A percentile compares a stretch with the other conserved stretches of the same genome.
Evolutionary conservation across 768 basidiomycete species (phyloP).

Genomic region (Favolaschia claudopus): DNA sequence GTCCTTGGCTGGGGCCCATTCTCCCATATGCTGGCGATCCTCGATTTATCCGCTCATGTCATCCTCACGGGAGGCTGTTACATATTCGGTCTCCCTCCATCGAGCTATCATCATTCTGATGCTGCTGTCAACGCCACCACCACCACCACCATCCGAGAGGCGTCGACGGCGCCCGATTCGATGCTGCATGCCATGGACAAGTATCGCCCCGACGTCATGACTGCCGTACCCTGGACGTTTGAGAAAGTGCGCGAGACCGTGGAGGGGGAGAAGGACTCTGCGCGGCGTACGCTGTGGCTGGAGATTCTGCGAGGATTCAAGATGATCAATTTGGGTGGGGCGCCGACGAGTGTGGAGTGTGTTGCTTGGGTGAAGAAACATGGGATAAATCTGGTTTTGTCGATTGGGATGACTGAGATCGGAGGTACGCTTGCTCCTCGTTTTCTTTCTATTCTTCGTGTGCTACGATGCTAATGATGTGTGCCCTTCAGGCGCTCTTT

Average conservation of each 20-base stretch:
- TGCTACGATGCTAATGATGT: too few species aligned
- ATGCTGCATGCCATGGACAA: conserved; percentile 34
- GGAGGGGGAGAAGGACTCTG: conserved; percentile 26
- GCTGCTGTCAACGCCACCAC: conserved; percentile 5
- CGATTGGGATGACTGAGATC: conserved; percentile 46
- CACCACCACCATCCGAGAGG: too few species aligned
- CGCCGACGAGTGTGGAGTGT: conserved; percentile 36
- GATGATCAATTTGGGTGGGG: conserved; percentile 38
- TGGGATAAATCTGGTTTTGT: conserved; percentile 36
- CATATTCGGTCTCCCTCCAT: conserved; percentile 40
- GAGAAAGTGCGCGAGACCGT: conserved; percentile 38
- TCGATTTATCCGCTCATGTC: conserved; percentile 36
- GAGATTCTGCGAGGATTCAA: conserved; percentile 35
- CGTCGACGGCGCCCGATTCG: conserved; percentile 34
- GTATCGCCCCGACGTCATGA: conserved; percentile 33
- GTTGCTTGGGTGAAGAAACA: conserved; percentile 37
- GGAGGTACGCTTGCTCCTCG: conserved; percentile 31
- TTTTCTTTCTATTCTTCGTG: not conserved
- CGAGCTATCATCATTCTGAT: conserved; percentile 33
- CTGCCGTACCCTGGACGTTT: conserved; percentile 43
- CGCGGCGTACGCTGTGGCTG: conserved; percentile 26
- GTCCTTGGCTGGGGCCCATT: conserved; percentile 44
- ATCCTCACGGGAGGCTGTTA: conserved; percentile 41
- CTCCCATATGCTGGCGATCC: conserved; percentile 40
- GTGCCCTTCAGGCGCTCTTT: conserved; percentile 37